Percentiles rank a stretch among this genome's conserved stretches.
Evolutionary conservation across 2,329 filamentous ascomycete genomes (phyloP).

Genomic region (Lachnellula cervina): DNA sequence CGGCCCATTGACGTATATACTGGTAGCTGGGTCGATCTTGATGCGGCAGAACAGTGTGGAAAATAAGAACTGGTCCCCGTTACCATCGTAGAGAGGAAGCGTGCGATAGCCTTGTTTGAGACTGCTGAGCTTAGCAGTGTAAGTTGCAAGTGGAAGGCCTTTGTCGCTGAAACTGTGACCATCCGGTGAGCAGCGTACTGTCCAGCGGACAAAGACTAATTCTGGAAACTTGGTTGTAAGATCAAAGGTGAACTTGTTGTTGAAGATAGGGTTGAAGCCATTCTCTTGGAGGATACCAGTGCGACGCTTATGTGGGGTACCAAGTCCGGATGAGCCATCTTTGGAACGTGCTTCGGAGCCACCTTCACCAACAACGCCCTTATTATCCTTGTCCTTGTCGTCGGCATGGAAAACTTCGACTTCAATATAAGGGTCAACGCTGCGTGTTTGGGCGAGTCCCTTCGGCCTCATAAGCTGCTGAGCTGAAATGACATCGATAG

Average conservation of each 20-base stretch:
- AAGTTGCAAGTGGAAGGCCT: slow-evolving; percentile 70
- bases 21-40: slow-evolving; percentile 56
- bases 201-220: slow-evolving; percentile 89
- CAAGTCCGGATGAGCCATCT: slow-evolving; percentile 61
- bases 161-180: slow-evolving; percentile 63
- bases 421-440: slow-evolving; percentile 89
- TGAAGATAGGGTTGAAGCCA: slow-evolving; percentile 88
- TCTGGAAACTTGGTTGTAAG: slow-evolving; percentile 93
- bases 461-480: slow-evolving; percentile 87
- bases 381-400: slow-evolving; percentile 84
- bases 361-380: slow-evolving; percentile 61
- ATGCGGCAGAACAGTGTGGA: slow-evolving; percentile 92
- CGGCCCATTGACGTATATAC: slow-evolving; percentile 50
- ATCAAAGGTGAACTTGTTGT: slow-evolving; percentile 72
- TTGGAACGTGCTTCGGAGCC: slow-evolving; percentile 60
- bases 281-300: slow-evolving; percentile 82
- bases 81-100: slow-evolving; percentile 79
- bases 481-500: slow-evolving; percentile 84
- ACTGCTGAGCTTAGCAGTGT: slow-evolving; percentile 86
- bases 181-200: slow-evolving; percentile 80
- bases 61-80: slow-evolving; percentile 90
- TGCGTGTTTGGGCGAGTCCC: slow-evolving; percentile 64
- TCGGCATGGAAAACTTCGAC: slow-evolving; percentile 93
- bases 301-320: slow-evolving; percentile 68
- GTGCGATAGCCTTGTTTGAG: slow-evolving; percentile 91